phyloP scores from a whole-genome alignment of 129 eudicot species.

The Scalesia atractyloides region DNA sequence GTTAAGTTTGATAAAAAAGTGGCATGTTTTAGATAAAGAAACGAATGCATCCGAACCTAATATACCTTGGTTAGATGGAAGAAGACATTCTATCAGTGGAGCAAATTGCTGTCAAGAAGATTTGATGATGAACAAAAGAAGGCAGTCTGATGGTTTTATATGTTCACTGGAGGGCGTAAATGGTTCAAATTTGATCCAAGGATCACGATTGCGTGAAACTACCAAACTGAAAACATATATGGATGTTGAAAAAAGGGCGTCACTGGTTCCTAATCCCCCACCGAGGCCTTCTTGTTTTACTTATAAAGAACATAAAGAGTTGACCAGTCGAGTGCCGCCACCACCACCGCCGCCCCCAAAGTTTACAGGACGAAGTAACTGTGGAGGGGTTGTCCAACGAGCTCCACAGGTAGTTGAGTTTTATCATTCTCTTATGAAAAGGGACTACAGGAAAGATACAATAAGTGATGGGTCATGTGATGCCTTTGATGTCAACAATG shows the following conservation, averaged over 20 bases:
- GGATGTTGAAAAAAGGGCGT: slow-evolving; percentile 68
- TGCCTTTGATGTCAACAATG: slow-evolving; percentile 58
- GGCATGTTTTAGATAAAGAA: slow-evolving; percentile 78
- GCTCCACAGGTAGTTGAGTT: slow-evolving; percentile 97
- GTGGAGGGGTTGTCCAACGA: slow-evolving; percentile 67
- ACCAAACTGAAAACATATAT: slow-evolving; percentile 48
- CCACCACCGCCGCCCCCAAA: slow-evolving; percentile 78
- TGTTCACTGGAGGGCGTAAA: slow-evolving; percentile 46
- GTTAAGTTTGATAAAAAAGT: slow-evolving; percentile 48
- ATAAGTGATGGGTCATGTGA: slow-evolving; percentile 58
- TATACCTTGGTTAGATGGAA: slow-evolving; percentile 43
- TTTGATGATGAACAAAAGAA: slow-evolving; percentile 42
- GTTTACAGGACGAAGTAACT: slow-evolving; percentile 36
- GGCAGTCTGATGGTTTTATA: slow-evolving; percentile 76
- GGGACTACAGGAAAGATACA: slow-evolving; percentile 81
- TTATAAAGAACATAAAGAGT: slow-evolving; percentile 40
- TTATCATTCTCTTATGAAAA: slow-evolving; percentile 95
- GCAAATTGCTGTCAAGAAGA: slow-evolving; percentile 54
- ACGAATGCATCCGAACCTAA: slow-evolving; percentile 38
- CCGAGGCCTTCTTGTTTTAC: slow-evolving; percentile 67
- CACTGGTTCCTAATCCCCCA: slow-evolving; percentile 86
- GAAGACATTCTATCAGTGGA: slow-evolving; percentile 78
- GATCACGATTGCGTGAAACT: slow-evolving; percentile 43
- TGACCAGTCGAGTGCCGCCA: slow-evolving; percentile 32
- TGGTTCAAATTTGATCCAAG: slow-evolving; percentile 39